Percentiles rank a stretch among this genome's conserved stretches.
These are phyloP conservation scores for Lachnellula willkommii DNA, from an alignment of 2,329 filamentous ascomycete species.

Conservation along the genomic window DNA sequence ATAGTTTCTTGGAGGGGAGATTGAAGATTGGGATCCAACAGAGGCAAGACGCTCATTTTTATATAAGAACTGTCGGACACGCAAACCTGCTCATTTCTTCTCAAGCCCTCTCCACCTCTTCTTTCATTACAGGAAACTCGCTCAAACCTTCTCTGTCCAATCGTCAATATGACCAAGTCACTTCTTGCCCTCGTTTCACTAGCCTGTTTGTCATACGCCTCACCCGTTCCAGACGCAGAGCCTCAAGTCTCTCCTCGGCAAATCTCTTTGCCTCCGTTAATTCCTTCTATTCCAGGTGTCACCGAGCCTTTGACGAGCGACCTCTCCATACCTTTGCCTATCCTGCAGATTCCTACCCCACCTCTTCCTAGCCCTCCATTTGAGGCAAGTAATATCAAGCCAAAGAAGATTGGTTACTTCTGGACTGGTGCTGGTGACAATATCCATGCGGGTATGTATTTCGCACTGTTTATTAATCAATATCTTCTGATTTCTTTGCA, in stretches of 20 bases:
- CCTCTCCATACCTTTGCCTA: conserved; percentile 49
- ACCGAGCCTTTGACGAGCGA: conserved; percentile 47
- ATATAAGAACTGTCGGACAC: not conserved
- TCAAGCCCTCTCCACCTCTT: not conserved
- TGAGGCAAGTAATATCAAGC: conserved; percentile 48
- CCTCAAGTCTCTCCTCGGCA: conserved; percentile 27
- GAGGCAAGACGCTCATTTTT: not conserved
- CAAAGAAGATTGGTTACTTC: conserved; percentile 63
- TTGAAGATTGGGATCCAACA: not conserved
- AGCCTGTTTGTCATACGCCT: conserved; percentile 1
- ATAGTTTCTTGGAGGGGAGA: not conserved
- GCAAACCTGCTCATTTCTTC: conserved; percentile 2
- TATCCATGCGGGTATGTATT: conserved; percentile 41
- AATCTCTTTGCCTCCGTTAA: conserved; percentile 44
- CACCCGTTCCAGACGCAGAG: conserved; percentile 17
- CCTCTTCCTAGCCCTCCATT: conserved; percentile 51
- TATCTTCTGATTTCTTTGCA: not conserved
- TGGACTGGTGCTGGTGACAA: conserved; percentile 59
- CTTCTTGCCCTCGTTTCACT: conserved; percentile 1
- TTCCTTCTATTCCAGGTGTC: conserved; percentile 54
- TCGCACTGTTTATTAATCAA: not conserved
- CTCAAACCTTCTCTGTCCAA: not conserved
- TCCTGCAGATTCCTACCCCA: conserved; percentile 55
- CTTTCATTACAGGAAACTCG: not conserved
- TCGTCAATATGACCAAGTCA: not conserved